Conservation (phyloP, 1,284 basidiomycete species). For the Mycosarcoma mackinlayi region DNA sequence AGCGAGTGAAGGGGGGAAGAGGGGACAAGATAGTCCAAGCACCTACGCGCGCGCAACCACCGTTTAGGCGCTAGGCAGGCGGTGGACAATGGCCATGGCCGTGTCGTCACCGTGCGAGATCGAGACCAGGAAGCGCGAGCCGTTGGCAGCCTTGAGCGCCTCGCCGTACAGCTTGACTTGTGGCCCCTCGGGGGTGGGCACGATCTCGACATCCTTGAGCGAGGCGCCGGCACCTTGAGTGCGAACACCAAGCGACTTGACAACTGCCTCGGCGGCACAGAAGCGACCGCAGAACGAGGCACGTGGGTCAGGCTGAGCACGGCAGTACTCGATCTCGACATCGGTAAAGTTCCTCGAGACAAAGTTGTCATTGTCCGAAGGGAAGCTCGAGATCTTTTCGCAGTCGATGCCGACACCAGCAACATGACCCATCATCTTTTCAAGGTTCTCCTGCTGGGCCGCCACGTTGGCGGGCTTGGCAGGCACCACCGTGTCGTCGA, state of each 20-base stretch:
- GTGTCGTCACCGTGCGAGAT: slow-evolving; percentile 77
- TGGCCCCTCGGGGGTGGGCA: slow-evolving; percentile 75
- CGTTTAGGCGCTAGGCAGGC: slow-evolving; percentile 45
- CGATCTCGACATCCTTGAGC: slow-evolving; percentile 96
- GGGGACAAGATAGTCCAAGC: not conserved
- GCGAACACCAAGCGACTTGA: slow-evolving; percentile 92
- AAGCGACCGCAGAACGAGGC: slow-evolving; percentile 96
- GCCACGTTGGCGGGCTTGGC: slow-evolving; percentile 52
- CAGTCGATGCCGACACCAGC: slow-evolving; percentile 75
- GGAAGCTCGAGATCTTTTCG: slow-evolving; percentile 93
- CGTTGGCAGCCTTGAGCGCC: slow-evolving; percentile 67
- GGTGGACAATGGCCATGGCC: slow-evolving; percentile 61
- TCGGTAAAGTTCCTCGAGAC: slow-evolving; percentile 90
- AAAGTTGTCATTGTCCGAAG: slow-evolving; percentile 89
- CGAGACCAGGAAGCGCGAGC: slow-evolving; percentile 86
- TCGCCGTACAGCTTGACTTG: slow-evolving; percentile 77
- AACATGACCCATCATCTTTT: slow-evolving; percentile 71
- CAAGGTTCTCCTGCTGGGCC: slow-evolving; percentile 52
- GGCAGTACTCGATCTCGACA: slow-evolving; percentile 87
- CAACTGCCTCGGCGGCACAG: slow-evolving; percentile 97
- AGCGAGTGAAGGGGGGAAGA: not conserved
- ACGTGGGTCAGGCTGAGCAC: slow-evolving; percentile 82
- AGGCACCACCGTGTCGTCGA: slow-evolving; percentile 32
- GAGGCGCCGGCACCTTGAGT: slow-evolving; percentile 91
- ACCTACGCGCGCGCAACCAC: not conserved